Evolutionary conservation across 805 yeast species (phyloP).

Genomic region (Wickerhamiella azyma): DNA sequence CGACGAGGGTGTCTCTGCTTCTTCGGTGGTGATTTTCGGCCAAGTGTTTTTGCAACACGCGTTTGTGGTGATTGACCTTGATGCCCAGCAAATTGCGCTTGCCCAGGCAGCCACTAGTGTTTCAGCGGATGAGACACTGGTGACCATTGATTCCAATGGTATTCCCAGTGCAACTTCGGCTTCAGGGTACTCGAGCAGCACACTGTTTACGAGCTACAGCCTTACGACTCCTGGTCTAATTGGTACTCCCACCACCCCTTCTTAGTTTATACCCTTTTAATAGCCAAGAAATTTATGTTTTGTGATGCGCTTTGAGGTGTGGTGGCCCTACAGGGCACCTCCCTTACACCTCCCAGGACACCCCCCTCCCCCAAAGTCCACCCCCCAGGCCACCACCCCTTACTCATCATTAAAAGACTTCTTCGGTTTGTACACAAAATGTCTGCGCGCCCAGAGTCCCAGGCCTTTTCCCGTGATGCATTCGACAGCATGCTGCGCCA

Average conservation of each 20-base stretch:
- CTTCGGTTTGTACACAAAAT: conserved; percentile 10
- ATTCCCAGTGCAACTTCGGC: conserved; percentile 22
- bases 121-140: conserved; percentile 11
- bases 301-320: no score
- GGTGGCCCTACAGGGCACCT: no score
- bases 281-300: no score
- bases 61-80: conserved; percentile 5
- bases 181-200: conserved; percentile 7
- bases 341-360: not conserved
- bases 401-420: conserved; percentile 6
- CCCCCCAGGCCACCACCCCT: not conserved
- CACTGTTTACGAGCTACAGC: not conserved
- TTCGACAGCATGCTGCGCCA: conserved; percentile 86
- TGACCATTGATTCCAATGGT: conserved; percentile 11
- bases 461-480: conserved; percentile 61
- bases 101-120: conserved; percentile 1
- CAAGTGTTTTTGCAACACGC: conserved; percentile 51
- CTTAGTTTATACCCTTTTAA: not conserved
- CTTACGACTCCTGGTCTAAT: not conserved
- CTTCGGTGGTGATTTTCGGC: conserved; percentile 34
- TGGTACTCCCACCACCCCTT: not conserved
- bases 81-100: not conserved
- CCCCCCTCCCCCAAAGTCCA: no score
- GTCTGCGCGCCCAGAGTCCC: conserved; percentile 18
- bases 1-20: not conserved